Conservation (phyloP, 495 filamentous ascomycete species). For the Darksidea phi region DNA sequence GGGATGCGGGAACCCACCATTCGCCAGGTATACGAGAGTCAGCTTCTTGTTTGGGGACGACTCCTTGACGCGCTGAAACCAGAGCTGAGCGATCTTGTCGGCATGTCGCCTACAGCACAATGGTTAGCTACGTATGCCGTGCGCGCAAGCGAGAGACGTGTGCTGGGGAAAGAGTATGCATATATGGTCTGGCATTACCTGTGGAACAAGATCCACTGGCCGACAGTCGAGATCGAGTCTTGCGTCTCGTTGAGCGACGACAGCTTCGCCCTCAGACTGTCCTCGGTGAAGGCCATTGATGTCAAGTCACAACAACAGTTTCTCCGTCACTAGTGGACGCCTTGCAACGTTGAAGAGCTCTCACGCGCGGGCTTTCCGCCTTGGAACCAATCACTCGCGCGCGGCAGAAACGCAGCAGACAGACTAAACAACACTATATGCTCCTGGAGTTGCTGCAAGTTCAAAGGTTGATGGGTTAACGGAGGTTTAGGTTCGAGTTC, state of each 20-base stretch:
- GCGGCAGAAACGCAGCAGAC: too few species aligned
- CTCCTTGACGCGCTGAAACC: slow-evolving; percentile 85
- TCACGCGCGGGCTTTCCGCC: not conserved
- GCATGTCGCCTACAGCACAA: slow-evolving; percentile 71
- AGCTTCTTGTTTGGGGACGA: slow-evolving; percentile 78
- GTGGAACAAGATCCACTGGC: slow-evolving; percentile 99
- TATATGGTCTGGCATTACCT: slow-evolving; percentile 55
- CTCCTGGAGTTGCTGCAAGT: not conserved
- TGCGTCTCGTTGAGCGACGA: slow-evolving; percentile 93
- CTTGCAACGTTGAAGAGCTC: not conserved
- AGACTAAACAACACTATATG: too few species aligned
- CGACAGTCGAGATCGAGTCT: slow-evolving; percentile 89
- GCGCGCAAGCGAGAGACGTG: too few species aligned
- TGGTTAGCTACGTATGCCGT: not conserved
- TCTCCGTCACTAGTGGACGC: too few species aligned
- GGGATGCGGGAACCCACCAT: slow-evolving; percentile 58
- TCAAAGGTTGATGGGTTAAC: too few species aligned
- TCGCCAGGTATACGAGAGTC: slow-evolving; percentile 91
- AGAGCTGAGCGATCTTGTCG: slow-evolving; percentile 80
- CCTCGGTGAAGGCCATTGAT: slow-evolving; percentile 87
- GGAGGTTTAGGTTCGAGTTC: too few species aligned
- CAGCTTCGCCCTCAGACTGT: slow-evolving; percentile 89
- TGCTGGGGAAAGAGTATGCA: too few species aligned
- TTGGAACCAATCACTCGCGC: not conserved
- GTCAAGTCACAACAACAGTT: not conserved